Evolutionary conservation across 2,329 filamentous ascomycete genomes (phyloP), one percentile per base, ranked within the genome.

Genomic region (Akanthomyces lecanii): DNA sequence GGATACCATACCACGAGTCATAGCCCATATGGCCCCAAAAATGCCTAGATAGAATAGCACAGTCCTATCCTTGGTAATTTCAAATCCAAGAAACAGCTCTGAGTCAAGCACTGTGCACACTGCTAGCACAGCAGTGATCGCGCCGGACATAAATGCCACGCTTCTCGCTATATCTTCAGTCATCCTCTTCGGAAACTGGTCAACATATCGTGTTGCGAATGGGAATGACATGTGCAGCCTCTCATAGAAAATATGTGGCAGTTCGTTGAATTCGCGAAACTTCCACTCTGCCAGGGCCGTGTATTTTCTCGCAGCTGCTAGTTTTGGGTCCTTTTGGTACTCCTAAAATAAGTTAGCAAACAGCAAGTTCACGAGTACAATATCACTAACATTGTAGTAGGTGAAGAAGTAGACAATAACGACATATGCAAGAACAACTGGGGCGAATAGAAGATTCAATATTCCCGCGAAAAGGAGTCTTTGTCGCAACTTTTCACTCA

Each of bases 281-380:
- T 97, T 98, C 95, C 95, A 99, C 73, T 97, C 90, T 0, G 95
- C 95, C 57, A 97, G 84, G 1, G 92, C 91, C 0, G 94, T 98
- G 72, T 97, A 99, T 67, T 92, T 89, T 47, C 95, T 87, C 18
- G 75, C 74, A 10, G 92, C 89, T n/a, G 91, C 90, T 44, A 97
- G 85, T 66, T 92, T 88, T 0, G 91, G 94, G 66, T 97, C 96
- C 71, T 93, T 96, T 76, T 97, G 92, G 72, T 96, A 97, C 79
- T 99, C 94, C 89, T 92, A 65, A 3, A 50, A 38, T 11, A 23
- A 7, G 5, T 64, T 18, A 66, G 57, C 33, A 60, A 42, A 12
- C 16, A 12, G 40, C 25, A 33, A 38, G 14, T 6, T 30, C 6
- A 36, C 21, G n/a, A 28, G 12, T 10, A 28, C n/a, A n/a, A 45